Conservation (phyloP, 2,329 filamentous ascomycete genomes). For the Colletotrichum sp. region DNA sequence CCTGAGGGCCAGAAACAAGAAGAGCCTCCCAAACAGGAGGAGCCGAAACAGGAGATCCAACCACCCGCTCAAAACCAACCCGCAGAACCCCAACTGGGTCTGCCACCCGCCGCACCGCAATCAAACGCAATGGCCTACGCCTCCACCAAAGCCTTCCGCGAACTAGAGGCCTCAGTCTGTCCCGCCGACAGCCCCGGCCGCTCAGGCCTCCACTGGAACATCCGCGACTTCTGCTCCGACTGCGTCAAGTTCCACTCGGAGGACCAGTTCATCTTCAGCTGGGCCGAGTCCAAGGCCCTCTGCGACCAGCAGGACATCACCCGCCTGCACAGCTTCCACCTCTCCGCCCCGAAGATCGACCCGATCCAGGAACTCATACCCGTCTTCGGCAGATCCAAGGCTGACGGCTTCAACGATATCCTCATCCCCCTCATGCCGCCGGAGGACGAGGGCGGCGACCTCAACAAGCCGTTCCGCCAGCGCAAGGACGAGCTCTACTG, state of each 20-base stretch:
- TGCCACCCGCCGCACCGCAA: background rate
- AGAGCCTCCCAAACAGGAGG: background rate
- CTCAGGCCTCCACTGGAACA: slow-evolving; percentile 65
- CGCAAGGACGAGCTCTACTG: slow-evolving; percentile 74
- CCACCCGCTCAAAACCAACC: background rate
- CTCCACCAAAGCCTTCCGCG: slow-evolving; percentile 36
- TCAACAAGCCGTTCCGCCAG: slow-evolving; percentile 54
- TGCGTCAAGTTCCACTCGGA: slow-evolving; percentile 70
- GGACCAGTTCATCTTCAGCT: slow-evolving; percentile 70
- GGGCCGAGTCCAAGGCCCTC: slow-evolving; percentile 66
- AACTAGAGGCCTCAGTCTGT: slow-evolving; percentile 58
- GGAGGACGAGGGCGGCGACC: slow-evolving; percentile 49
- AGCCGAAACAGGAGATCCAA: background rate
- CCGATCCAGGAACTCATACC: slow-evolving; percentile 71
- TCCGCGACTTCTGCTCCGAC: slow-evolving; percentile 64
- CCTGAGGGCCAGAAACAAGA: background rate
- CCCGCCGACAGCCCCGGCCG: slow-evolving; percentile 64
- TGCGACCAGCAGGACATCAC: slow-evolving; percentile 81
- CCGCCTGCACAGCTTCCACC: slow-evolving; percentile 74
- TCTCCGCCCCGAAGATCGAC: slow-evolving; percentile 65
- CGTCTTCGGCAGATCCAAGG: slow-evolving; percentile 77
- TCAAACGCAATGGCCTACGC: background rate
- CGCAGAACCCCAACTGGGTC: background rate
- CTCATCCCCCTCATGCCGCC: slow-evolving; percentile 66
- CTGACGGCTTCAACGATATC: slow-evolving; percentile 76